Percentiles rank a stretch among this genome's conserved stretches.
Conservation (phyloP, 257 asterid genomes). For the Solanum okadae region DNA sequence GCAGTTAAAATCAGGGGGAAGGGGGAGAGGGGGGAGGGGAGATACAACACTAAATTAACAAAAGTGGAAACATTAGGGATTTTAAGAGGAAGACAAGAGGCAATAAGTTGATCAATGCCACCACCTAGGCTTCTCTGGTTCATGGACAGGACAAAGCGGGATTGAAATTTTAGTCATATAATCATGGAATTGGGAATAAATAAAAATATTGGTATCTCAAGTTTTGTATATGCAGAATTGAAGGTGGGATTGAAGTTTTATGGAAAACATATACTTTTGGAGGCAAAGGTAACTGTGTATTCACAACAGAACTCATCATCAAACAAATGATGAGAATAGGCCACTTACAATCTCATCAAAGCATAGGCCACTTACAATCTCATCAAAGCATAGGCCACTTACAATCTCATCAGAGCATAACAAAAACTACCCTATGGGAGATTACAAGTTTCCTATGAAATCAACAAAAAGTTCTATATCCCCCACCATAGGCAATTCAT, state of each 20-base stretch:
- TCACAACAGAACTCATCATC: neutral
- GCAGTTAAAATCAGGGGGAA: neutral
- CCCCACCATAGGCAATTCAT: neutral
- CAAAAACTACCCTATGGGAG: neutral
- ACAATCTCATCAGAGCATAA: neutral
- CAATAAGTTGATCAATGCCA: neutral
- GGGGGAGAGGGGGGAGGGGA: neutral
- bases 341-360: neutral
- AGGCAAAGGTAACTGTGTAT: neutral
- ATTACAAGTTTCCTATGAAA: neutral
- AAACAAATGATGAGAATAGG: neutral
- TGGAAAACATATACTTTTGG: neutral
- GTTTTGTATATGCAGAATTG: neutral
- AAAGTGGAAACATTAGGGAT: neutral
- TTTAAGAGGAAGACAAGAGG: neutral
- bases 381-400: neutral
- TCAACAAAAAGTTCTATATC: neutral
- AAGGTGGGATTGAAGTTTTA: neutral
- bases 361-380: neutral
- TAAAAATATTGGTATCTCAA: neutral
- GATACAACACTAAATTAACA: neutral
- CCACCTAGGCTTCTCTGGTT: neutral
- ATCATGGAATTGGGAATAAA: neutral
- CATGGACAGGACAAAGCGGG: neutral
- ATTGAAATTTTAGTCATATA: neutral